Conservation (phyloP, 176 grass and related monocot genomes). For the Ampelocalamus luodianensis region DNA sequence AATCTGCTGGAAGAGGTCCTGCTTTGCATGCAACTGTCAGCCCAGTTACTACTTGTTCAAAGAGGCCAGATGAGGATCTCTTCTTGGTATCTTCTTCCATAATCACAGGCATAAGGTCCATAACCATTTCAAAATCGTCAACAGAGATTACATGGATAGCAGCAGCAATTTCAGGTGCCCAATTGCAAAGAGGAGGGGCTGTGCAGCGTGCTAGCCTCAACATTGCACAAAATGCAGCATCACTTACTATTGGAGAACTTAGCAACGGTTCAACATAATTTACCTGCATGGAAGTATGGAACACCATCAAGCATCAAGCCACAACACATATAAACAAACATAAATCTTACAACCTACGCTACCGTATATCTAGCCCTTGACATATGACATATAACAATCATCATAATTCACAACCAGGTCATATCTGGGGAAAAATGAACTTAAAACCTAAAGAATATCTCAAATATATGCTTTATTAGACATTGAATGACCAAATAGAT, state of each 20-base stretch:
- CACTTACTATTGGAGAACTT: conserved; percentile 79
- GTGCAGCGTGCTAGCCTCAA: conserved; percentile 82
- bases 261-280: conserved; percentile 83
- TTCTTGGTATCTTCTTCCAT: conserved; percentile 65
- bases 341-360: background rate
- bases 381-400: background rate
- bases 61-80: conserved; percentile 60
- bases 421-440: background rate
- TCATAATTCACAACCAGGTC: background rate
- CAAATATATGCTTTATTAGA: background rate
- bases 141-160: conserved; percentile 68
- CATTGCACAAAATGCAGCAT: conserved; percentile 83
- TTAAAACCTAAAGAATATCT: conserved; percentile 8
- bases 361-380: background rate
- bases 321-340: conserved; percentile 33
- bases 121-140: conserved; percentile 62
- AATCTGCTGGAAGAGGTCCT: conserved; percentile 92
- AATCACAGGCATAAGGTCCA: conserved; percentile 61
- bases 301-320: conserved; percentile 33
- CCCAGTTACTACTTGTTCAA: conserved; percentile 83
- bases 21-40: conserved; percentile 75
- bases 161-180: conserved; percentile 92
- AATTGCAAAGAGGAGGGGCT: conserved; percentile 91
- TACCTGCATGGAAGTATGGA: conserved; percentile 59
- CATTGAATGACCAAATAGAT: conserved; percentile 20